These are phyloP conservation scores for Fusarium mangiferae DNA, from an alignment of 2,329 filamentous ascomycete genomes.

Conservation along the genomic window DNA sequence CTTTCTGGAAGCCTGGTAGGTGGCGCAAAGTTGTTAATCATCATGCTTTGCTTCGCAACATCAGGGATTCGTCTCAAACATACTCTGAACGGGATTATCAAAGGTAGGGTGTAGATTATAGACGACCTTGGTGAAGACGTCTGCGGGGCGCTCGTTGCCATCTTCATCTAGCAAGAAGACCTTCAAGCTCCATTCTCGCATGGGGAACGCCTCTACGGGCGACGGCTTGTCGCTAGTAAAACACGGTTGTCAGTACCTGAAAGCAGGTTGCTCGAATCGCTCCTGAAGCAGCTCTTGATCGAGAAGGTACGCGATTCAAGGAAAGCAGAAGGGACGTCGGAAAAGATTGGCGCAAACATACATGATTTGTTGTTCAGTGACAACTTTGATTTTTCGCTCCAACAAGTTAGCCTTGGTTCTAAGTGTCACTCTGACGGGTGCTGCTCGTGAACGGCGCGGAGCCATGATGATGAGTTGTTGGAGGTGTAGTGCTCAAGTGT, in stretches of 20 bases:
- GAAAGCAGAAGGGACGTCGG: background rate
- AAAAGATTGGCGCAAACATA: slow-evolving; percentile 60
- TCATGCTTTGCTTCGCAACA: background rate
- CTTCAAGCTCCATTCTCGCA: slow-evolving; percentile 91
- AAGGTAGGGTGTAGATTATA: slow-evolving; percentile 97
- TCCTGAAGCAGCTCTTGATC: background rate
- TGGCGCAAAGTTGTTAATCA: slow-evolving; percentile 20
- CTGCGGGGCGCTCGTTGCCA: slow-evolving; percentile 84
- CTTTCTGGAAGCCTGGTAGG: slow-evolving; percentile 76
- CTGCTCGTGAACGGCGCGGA: slow-evolving; percentile 20
- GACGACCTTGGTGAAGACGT: slow-evolving; percentile 88
- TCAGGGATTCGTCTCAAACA: slow-evolving; percentile 44
- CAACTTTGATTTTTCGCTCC: slow-evolving; percentile 90
- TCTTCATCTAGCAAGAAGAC: slow-evolving; percentile 86
- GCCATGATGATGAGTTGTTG: slow-evolving; percentile 27
- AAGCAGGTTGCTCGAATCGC: background rate
- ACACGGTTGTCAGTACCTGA: slow-evolving; percentile 3
- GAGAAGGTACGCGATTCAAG: background rate
- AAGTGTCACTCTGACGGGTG: slow-evolving; percentile 20
- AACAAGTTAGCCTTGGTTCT: slow-evolving; percentile 49
- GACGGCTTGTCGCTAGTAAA: slow-evolving; percentile 72
- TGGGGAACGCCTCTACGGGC: slow-evolving; percentile 86
- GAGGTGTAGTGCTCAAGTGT: background rate
- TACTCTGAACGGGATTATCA: slow-evolving; percentile 86
- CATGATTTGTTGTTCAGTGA: slow-evolving; percentile 92